Conservation (phyloP, 2,329 filamentous ascomycete species). For the Aspergillus vadensis region DNA sequence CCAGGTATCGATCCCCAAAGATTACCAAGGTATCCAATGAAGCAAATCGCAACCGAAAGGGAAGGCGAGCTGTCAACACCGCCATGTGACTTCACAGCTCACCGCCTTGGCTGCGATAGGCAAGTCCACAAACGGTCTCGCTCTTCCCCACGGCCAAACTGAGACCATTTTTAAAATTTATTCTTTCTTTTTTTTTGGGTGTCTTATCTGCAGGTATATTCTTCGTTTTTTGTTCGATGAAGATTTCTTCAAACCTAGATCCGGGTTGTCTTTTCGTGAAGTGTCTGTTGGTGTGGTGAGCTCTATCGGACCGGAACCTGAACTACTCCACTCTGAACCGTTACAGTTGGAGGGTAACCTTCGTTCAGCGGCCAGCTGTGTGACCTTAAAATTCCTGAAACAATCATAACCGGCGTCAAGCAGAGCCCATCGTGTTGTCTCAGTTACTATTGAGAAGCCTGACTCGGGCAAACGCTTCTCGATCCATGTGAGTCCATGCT, state of each 20-base stretch:
- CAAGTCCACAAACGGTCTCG: not conserved
- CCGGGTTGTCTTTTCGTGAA: not conserved
- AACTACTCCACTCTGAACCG: slow-evolving; percentile 30
- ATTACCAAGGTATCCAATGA: not conserved
- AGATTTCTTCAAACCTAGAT: not conserved
- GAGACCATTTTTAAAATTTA: not conserved
- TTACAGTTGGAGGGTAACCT: slow-evolving; percentile 10
- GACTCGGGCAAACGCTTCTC: slow-evolving; percentile 30
- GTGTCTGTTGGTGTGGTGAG: slow-evolving; percentile 16
- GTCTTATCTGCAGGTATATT: not conserved
- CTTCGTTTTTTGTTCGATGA: not conserved
- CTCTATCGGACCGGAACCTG: slow-evolving; percentile 31
- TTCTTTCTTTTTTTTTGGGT: not conserved
- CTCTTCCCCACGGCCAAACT: not conserved
- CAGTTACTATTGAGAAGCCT: slow-evolving; percentile 28
- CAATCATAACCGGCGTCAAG: slow-evolving; percentile 8
- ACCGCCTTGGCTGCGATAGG: slow-evolving; percentile 20
- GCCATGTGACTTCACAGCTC: slow-evolving; percentile 36
- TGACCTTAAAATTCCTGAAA: slow-evolving; percentile 10
- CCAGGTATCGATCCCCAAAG: not conserved
- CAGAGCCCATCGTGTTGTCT: slow-evolving; percentile 33
- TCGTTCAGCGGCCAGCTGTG: slow-evolving; percentile 10
- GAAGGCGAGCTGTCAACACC: slow-evolving; percentile 23
- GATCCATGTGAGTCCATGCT: slow-evolving; percentile 32
- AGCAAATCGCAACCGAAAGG: not conserved